Conservation (phyloP, 2,329 filamentous ascomycete genomes). For the Aspergillus versicolor region DNA sequence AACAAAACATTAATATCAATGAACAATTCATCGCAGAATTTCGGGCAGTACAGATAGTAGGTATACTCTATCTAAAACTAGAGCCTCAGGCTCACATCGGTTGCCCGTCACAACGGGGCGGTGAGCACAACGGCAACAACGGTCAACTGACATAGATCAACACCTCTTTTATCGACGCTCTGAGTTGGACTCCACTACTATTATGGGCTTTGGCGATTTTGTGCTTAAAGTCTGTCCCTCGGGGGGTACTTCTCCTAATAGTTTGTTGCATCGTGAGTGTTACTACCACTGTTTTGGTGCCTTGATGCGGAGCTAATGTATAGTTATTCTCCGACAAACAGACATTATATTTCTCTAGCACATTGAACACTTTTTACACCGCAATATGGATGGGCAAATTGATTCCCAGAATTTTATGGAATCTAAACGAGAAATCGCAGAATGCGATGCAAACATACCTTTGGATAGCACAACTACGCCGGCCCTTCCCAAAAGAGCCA, state of each 20-base stretch:
- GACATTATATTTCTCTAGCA: background rate
- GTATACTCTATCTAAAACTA: background rate
- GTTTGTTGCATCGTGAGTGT: background rate
- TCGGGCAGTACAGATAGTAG: no score
- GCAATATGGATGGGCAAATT: background rate
- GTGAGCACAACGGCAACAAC: constrained; percentile 10
- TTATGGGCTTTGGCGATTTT: background rate
- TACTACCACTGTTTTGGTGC: background rate
- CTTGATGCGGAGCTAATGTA: background rate
- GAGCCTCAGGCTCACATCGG: constrained; percentile 8
- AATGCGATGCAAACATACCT: background rate
- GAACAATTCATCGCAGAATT: no score
- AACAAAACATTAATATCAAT: no score
- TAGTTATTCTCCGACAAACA: background rate
- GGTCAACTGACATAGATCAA: constrained; percentile 4
- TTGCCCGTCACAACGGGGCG: constrained; percentile 21
- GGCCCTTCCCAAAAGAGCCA: background rate
- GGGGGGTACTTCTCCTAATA: background rate
- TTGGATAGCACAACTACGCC: background rate
- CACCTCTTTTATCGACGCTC: background rate
- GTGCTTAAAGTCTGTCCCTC: background rate
- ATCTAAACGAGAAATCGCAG: background rate
- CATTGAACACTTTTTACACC: background rate
- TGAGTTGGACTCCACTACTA: background rate
- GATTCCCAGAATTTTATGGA: background rate